Percentiles rank a stretch among this genome's conserved stretches.
These are phyloP conservation scores for Tillandsia leiboldiana DNA, from an alignment of 176 grass and related monocot species.

Conservation along the genomic window DNA sequence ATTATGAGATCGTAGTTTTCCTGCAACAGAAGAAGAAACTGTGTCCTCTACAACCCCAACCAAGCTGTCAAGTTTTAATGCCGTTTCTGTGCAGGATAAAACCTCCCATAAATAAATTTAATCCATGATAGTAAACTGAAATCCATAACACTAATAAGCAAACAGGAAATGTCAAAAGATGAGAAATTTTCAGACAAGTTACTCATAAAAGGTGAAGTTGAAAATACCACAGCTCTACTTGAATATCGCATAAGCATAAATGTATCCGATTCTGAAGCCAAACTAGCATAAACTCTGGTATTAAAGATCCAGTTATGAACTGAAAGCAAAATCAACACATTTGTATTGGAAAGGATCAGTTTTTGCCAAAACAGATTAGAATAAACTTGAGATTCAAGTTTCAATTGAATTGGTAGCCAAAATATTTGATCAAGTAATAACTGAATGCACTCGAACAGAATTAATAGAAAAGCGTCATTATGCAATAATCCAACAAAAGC, in stretches of 20 bases:
- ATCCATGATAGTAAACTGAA: conserved; percentile 9
- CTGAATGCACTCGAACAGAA: too few relatives aligned
- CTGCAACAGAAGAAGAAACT: conserved; percentile 51
- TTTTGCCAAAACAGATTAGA: too few relatives aligned
- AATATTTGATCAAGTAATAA: too few relatives aligned
- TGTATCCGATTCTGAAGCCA: neutral
- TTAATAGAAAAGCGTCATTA: too few relatives aligned
- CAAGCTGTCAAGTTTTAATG: conserved; percentile 79
- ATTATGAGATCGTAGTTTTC: conserved; percentile 56
- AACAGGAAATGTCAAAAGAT: neutral
- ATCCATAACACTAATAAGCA: neutral
- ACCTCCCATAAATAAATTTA: conserved; percentile 29
- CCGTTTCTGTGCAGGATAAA: conserved; percentile 58
- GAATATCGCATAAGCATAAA: neutral
- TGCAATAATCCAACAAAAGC: too few relatives aligned
- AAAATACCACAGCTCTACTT: neutral
- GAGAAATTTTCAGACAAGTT: neutral
- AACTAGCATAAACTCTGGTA: too few relatives aligned
- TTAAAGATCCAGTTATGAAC: too few relatives aligned
- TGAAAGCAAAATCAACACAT: too few relatives aligned
- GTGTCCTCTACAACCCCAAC: conserved; percentile 82
- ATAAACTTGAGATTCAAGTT: too few relatives aligned
- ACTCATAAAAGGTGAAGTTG: neutral
- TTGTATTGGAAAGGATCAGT: too few relatives aligned
- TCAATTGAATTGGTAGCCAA: too few relatives aligned